Evolutionary conservation across 2,329 filamentous ascomycete genomes (phyloP), one percentile per base, ranked within the genome.

Genomic region (Aspergillus brunneoviolaceus): DNA sequence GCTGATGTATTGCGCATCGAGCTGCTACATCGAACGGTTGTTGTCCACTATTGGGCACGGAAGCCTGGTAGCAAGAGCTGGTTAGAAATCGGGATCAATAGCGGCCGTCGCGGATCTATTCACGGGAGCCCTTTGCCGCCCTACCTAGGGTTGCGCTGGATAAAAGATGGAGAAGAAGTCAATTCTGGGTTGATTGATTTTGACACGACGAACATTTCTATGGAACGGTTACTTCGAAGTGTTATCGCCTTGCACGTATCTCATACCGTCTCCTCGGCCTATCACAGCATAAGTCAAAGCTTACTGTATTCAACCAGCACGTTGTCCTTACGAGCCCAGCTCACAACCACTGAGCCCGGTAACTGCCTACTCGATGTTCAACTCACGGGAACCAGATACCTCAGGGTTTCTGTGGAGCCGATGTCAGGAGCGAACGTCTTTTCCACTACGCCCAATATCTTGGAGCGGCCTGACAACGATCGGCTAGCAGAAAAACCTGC

Each of bases 21-120:
- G 72, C 82, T 88, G 29, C 81, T 96, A 42, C 90, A 95, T 72
- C 86, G 95, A 61, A 89, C 89, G 29, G 80, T 99, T 60, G 87
- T 92, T 10, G 85, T 99, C 35, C 93, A 97, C 70, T 99, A 99
- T 76, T 99, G 95, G 95, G 82, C 85, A 16, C 84, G 85, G 54
- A 85, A 87, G 67, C 82, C 84, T 59, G 86, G 86, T 0, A 82
- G 85, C 16, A 96, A 96, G 79, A 96, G 88, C 73, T 99, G 95
- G 94, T 82, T 99, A 51, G 88, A 98, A 65, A 81, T 99, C 54
- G 93, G 92, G 10, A 85, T 96, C 39, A 76, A 73, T 53, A 69
- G 70, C 49, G 71, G 73, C 31, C 60, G 60, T 49, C 57, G 49
- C 51, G 48, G 25, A 31, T 12, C 52, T 19, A 49, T 55, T 42